Conservation (phyloP, 176 grass and related monocot species). For the Oropetium thomaeum region DNA sequence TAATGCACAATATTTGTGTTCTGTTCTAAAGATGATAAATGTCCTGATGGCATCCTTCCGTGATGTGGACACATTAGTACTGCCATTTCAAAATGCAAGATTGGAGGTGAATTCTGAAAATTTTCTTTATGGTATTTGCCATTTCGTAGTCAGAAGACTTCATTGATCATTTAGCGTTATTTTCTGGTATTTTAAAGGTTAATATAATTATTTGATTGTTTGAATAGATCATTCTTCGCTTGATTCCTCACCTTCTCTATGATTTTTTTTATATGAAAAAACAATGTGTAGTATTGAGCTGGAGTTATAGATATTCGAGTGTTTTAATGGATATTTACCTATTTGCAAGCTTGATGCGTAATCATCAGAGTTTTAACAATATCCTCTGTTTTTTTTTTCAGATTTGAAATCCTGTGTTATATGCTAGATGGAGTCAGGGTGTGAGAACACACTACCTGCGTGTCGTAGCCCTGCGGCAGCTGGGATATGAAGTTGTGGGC, state of each 20-base stretch:
- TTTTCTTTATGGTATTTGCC: neutral
- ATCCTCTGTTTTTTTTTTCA: neutral
- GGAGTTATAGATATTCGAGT: neutral
- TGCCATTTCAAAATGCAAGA: too few relatives aligned
- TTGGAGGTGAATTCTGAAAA: too few relatives aligned
- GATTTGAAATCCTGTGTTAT: too few relatives aligned
- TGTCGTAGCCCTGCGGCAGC: conserved; percentile 83
- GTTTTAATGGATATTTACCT: neutral
- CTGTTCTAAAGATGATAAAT: neutral
- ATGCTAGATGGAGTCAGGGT: too few relatives aligned
- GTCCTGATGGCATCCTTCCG: neutral
- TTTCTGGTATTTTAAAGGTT: neutral
- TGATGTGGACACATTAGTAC: neutral
- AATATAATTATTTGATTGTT: neutral
- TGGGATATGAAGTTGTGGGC: conserved; percentile 98
- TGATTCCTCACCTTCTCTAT: too few relatives aligned
- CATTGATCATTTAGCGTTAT: neutral
- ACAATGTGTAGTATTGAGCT: neutral
- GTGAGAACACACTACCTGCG: too few relatives aligned
- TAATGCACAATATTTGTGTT: neutral
- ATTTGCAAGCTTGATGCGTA: neutral
- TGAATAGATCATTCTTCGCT: neutral
- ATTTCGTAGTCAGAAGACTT: neutral
- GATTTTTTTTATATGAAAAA: too few relatives aligned
- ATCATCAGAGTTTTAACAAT: neutral